Conservation (phyloP, 768 basidiomycete species). For the Lentinula edodes region DNA sequence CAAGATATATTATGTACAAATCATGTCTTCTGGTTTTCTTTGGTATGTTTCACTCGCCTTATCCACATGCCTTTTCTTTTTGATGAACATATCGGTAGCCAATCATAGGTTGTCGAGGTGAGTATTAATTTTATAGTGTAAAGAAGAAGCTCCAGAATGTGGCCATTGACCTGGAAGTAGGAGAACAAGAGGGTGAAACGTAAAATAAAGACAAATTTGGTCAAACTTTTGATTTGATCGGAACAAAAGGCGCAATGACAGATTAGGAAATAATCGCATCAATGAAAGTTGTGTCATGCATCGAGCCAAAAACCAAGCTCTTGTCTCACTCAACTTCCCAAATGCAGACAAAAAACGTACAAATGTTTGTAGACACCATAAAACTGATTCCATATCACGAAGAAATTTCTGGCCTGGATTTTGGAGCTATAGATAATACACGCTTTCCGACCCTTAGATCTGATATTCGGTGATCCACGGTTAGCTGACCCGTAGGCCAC, state of each 20-base stretch:
- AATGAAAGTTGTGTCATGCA: not conserved
- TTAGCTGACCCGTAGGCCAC: conserved; percentile 34
- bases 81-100: conserved; percentile 20
- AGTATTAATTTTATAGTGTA: conserved; percentile 17
- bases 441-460: conserved; percentile 61
- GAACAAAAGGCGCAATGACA: conserved; percentile 6
- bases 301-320: conserved; percentile 35
- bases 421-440: conserved; percentile 31
- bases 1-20: conserved; percentile 4
- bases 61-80: conserved; percentile 27
- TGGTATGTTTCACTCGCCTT: conserved; percentile 12
- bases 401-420: not conserved
- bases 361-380: not conserved
- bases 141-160: conserved; percentile 3
- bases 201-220: not conserved
- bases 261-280: not conserved
- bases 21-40: conserved; percentile 1
- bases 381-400: not conserved
- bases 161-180: not conserved
- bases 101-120: conserved; percentile 20
- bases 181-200: not conserved
- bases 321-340: conserved; percentile 10
- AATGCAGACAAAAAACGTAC: not conserved
- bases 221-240: conserved; percentile 1
- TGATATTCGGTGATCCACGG: conserved; percentile 58